A percentile compares a stretch with the other conserved stretches of the same genome.
These are phyloP conservation scores for Sanghuangporus baumii DNA, from an alignment of 1,284 basidiomycete genomes.

Conservation along the genomic window DNA sequence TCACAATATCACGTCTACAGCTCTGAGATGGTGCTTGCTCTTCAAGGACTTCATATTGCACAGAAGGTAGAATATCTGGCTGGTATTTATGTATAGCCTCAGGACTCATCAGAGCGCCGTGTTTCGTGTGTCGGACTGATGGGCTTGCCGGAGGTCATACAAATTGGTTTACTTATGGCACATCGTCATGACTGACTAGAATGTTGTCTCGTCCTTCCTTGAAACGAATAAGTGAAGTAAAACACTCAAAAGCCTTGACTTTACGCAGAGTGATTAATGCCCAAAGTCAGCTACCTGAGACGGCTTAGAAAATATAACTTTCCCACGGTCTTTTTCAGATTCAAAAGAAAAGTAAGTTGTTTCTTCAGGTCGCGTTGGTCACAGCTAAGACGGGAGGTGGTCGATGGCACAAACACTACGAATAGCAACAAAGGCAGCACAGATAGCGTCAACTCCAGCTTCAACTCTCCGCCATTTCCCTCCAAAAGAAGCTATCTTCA, in stretches of 20 bases:
- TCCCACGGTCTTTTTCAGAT: not conserved
- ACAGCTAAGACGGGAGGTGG: not conserved
- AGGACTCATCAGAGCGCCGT: not conserved
- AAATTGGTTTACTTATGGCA: not conserved
- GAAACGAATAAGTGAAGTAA: no score
- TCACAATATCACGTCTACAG: not conserved
- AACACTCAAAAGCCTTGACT: not conserved
- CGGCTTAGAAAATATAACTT: not conserved
- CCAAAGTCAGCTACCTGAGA: not conserved
- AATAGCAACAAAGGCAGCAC: slow-evolving; percentile 53
- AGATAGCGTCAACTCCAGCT: slow-evolving; percentile 49
- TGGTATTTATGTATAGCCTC: not conserved
- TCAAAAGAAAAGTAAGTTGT: no score
- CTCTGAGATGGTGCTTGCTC: no score
- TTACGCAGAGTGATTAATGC: not conserved
- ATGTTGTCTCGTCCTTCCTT: no score
- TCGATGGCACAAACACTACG: slow-evolving; percentile 25
- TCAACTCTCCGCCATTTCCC: slow-evolving; percentile 53
- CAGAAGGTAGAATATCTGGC: not conserved
- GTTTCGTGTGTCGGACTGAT: not conserved
- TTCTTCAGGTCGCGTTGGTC: not conserved
- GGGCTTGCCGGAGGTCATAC: not conserved
- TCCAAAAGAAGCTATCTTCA: slow-evolving; percentile 51
- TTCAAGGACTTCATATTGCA: not conserved
- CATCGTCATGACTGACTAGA: no score